Evolutionary conservation across 2,329 filamentous ascomycete species (phyloP).

Genomic region (Sphaceloma murrayae): DNA sequence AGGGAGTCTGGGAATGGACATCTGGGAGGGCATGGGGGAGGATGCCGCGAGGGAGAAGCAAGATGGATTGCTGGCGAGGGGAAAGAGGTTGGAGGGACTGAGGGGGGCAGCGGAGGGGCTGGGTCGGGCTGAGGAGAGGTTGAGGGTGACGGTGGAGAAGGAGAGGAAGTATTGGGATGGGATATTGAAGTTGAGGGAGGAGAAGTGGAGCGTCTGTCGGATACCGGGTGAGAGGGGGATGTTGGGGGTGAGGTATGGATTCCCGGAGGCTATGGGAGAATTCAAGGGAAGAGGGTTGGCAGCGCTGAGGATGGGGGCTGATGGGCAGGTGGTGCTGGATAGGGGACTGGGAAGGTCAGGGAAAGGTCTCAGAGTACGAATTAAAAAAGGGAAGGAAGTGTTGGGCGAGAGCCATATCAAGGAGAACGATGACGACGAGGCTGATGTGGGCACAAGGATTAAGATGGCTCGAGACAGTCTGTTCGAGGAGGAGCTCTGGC

Average conservation of each 20-base stretch:
- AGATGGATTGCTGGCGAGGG: slow-evolving; percentile 45
- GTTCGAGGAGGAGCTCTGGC: slow-evolving; percentile 78
- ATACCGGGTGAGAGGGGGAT: slow-evolving; percentile 63
- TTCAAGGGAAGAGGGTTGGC: slow-evolving; percentile 68
- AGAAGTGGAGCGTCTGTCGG: slow-evolving; percentile 77
- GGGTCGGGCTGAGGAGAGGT: slow-evolving; percentile 57
- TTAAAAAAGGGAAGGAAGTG: slow-evolving; percentile 49
- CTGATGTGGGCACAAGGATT: slow-evolving; percentile 57
- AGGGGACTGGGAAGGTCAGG: slow-evolving; percentile 47
- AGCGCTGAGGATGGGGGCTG: slow-evolving; percentile 61
- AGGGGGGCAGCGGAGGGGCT: slow-evolving; percentile 65
- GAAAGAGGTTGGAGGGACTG: slow-evolving; percentile 71
- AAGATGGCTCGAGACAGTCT: slow-evolving; percentile 68
- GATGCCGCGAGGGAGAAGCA: slow-evolving; percentile 37
- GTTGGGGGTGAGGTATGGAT: slow-evolving; percentile 81
- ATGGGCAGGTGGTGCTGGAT: slow-evolving; percentile 69
- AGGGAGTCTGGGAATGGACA: slow-evolving; percentile 63
- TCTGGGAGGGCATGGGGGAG: slow-evolving; percentile 48
- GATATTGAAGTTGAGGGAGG: slow-evolving; percentile 67
- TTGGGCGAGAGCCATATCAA: slow-evolving; percentile 46
- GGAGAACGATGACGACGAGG: slow-evolving; percentile 39
- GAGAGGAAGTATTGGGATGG: slow-evolving; percentile 88
- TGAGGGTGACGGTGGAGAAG: slow-evolving; percentile 66
- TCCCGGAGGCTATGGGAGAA: slow-evolving; percentile 57
- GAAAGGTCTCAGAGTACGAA: slow-evolving; percentile 57